These are phyloP conservation scores for Hymenoscyphus fraxineus DNA, from an alignment of 2,329 filamentous ascomycete genomes.

Conservation along the genomic window DNA sequence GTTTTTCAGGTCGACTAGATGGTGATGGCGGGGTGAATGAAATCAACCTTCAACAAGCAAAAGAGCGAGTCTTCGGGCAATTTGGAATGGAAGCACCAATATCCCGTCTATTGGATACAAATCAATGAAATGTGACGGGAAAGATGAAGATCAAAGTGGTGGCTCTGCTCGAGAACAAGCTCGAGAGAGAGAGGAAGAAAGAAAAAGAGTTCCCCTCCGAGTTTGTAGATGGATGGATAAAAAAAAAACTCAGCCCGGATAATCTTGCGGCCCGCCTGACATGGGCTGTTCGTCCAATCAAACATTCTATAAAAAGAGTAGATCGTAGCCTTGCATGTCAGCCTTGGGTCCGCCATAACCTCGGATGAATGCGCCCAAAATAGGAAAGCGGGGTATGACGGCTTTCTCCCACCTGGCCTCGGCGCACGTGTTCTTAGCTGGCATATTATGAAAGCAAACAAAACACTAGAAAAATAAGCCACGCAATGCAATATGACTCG, in stretches of 20 bases:
- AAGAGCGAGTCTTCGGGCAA: slow-evolving; percentile 4
- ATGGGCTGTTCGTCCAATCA: not conserved
- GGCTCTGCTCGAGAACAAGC: slow-evolving; percentile 13
- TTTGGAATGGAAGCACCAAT: not conserved
- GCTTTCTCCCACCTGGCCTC: too few relatives aligned
- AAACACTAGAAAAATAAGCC: too few relatives aligned
- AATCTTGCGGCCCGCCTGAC: not conserved
- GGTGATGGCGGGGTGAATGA: not conserved
- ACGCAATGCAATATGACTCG: too few relatives aligned
- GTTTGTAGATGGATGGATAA: not conserved
- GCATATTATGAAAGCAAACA: too few relatives aligned
- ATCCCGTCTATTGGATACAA: not conserved
- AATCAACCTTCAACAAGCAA: slow-evolving; percentile 6
- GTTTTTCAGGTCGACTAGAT: not conserved
- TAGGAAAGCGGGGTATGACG: too few relatives aligned
- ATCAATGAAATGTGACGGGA: not conserved
- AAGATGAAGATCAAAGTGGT: not conserved
- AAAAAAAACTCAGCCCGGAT: not conserved
- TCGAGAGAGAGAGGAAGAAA: slow-evolving; percentile 11
- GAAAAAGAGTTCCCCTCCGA: slow-evolving; percentile 1
- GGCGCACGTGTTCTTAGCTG: too few relatives aligned
- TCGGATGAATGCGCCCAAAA: too few relatives aligned
- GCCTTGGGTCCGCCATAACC: too few relatives aligned
- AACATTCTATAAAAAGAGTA: not conserved
- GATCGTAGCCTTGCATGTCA: too few relatives aligned